phyloP scores from a whole-genome alignment of 306 rosid species.

The Quercus ilex region DNA sequence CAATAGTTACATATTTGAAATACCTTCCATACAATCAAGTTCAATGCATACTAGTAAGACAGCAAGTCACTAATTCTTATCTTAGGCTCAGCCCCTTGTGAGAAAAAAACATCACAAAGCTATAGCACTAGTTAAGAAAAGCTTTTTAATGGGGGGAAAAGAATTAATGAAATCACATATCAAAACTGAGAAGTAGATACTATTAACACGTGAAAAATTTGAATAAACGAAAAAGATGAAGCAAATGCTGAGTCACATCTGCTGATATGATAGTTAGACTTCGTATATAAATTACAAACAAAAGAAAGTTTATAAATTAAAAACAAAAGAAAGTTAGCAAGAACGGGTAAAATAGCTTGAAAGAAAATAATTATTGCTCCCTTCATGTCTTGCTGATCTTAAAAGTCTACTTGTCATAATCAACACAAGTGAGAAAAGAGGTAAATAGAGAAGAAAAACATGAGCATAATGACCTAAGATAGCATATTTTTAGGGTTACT shows the following conservation, averaged over 20 bases:
- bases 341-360: neutral
- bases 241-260: neutral
- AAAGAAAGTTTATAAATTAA: neutral
- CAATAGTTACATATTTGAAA: conserved; percentile 7
- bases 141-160: neutral
- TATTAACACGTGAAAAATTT: neutral
- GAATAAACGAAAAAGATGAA: neutral
- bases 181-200: neutral
- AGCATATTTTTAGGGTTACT: neutral
- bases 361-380: neutral
- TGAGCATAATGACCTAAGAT: neutral
- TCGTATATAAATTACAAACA: neutral
- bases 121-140: neutral
- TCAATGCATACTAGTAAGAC: conserved; percentile 5
- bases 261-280: neutral
- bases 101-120: neutral
- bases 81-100: neutral
- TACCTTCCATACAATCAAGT: conserved; percentile 11
- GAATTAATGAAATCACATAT: neutral
- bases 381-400: neutral
- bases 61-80: neutral
- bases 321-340: neutral
- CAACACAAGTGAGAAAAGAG: neutral
- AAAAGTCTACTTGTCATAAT: neutral
- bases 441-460: neutral